These are phyloP conservation scores for Termitomyces titanicus DNA, from an alignment of 768 basidiomycete genomes.

Conservation along the genomic window DNA sequence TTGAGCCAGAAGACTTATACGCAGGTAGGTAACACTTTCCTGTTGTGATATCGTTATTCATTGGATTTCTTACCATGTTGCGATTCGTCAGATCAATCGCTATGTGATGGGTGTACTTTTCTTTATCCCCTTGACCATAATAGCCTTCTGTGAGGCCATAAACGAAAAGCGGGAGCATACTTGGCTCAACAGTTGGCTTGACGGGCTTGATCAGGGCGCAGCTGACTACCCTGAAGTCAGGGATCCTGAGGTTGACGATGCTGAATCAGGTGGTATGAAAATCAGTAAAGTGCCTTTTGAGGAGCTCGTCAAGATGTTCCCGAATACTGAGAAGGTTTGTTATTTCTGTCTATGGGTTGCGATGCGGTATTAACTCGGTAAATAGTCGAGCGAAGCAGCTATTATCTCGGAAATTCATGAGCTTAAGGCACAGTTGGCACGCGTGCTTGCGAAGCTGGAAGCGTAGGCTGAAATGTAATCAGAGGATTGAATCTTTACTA, in stretches of 20 bases:
- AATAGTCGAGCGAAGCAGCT: constrained; percentile 66
- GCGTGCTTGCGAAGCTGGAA: constrained; percentile 35
- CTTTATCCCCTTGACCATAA: constrained; percentile 68
- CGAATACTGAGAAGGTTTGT: constrained; percentile 66
- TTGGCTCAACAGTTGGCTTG: constrained; percentile 72
- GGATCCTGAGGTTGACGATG: constrained; percentile 61
- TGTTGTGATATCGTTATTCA: background rate
- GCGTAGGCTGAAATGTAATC: background rate
- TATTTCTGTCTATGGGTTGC: background rate
- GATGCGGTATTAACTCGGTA: constrained; percentile 2
- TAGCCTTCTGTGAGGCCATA: constrained; percentile 75
- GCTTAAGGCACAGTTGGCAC: constrained; percentile 45
- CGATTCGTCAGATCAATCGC: constrained; percentile 58
- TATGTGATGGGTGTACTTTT: constrained; percentile 78
- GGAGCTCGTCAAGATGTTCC: constrained; percentile 68
- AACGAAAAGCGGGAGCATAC: constrained; percentile 41
- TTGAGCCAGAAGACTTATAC: constrained; percentile 56
- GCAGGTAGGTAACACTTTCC: constrained; percentile 31
- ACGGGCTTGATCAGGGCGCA: constrained; percentile 53
- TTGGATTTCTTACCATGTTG: background rate
- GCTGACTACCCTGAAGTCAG: constrained; percentile 48
- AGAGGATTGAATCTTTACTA: background rate
- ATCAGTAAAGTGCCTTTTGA: constrained; percentile 72
- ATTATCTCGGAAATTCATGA: constrained; percentile 62
- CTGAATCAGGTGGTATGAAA: constrained; percentile 48